Base-by-base conservation (phyloP, 2,329 filamentous ascomycete genomes). In the Didymella arachidicola region DNA sequence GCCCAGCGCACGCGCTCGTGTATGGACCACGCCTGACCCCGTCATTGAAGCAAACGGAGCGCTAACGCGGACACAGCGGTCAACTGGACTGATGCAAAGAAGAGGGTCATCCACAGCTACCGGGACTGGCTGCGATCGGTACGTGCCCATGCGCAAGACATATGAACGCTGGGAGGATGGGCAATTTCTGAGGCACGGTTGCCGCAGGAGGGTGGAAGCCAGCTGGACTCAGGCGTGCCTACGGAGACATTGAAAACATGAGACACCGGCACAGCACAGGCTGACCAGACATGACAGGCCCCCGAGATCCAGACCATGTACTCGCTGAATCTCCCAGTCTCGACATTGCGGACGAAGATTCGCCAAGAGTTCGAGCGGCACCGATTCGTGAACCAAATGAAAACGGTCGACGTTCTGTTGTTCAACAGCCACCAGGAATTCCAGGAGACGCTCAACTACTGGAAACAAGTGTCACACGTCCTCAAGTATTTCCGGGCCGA, bases 361-460 rank as follows among this genome's bases (percentile, higher is more conserved):
- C 87, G 95, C 77, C 91, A 98, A 81, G 93, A 99, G 78, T 99
- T 97, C 77, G 95, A 99, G 84, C 87, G 92, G 76, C 89, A 98
- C 82, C 86, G 95, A 84, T 97, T 91, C 77, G 93, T 97, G 68
- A 91, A 90, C 78, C 93, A 98, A 82, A 81, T 98, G 54, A 85
- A 85, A 50, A 91, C 94, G 29, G 89, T 97, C 51, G 95, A 99
- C 74, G 90, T 97, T 54, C 83, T 99, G 59, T 80, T 99, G 43
- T 90, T 92, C 80, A 91, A 97, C 81, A 96, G 92, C 75, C 89
- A 97, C 76, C 87, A 90, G 68, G 95, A 99, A 79, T 98, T 89
- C 77, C 95, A 99, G 90, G 95, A 99, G 85, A 99, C 91, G 53
- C 87, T 99, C 84, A 99, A 99, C 83, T 99, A 91, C 85, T 99